Evolutionary conservation across 352 stramenopile genomes (phyloP).

Genomic region (Phytophthora pseudosyringae): DNA sequence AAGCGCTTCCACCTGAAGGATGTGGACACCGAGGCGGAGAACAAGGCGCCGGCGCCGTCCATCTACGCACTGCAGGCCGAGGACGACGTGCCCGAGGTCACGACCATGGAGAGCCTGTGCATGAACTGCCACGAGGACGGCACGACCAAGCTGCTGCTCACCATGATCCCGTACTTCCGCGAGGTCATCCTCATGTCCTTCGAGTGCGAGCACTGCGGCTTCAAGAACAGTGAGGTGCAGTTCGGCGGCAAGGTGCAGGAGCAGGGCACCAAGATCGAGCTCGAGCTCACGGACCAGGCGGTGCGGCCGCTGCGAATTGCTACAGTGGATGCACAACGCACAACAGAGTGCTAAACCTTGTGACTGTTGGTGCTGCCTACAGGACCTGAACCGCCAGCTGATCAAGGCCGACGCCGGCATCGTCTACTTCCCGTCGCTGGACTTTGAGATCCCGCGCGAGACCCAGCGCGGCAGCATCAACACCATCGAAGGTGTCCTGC

Average conservation of each 20-base stretch:
- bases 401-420: slow-evolving; percentile 90
- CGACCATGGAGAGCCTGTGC: slow-evolving; percentile 84
- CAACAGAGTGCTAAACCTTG: not conserved
- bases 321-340: not conserved
- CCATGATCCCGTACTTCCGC: slow-evolving; percentile 94
- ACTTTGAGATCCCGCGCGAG: slow-evolving; percentile 92
- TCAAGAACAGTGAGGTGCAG: slow-evolving; percentile 79
- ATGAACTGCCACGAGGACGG: slow-evolving; percentile 91
- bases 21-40: slow-evolving; percentile 25
- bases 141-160: slow-evolving; percentile 91
- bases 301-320: slow-evolving; percentile 18
- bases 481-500: slow-evolving; percentile 82
- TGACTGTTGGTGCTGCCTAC: slow-evolving; percentile 5
- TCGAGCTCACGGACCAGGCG: slow-evolving; percentile 48
- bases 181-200: slow-evolving; percentile 96
- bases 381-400: slow-evolving; percentile 90
- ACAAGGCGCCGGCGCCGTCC: slow-evolving; percentile 27
- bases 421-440: slow-evolving; percentile 77
- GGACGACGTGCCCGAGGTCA: slow-evolving; percentile 66
- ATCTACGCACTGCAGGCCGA: slow-evolving; percentile 55
- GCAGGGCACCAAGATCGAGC: slow-evolving; percentile 60
- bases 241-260: slow-evolving; percentile 79
- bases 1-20: slow-evolving; percentile 55
- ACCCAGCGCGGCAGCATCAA: slow-evolving; percentile 90
- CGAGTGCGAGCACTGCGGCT: slow-evolving; percentile 89